A percentile compares a stretch with the other conserved stretches of the same genome.
Evolutionary conservation across 2,329 filamentous ascomycete genomes (phyloP).

Genomic region (Hypoxylon sp.): DNA sequence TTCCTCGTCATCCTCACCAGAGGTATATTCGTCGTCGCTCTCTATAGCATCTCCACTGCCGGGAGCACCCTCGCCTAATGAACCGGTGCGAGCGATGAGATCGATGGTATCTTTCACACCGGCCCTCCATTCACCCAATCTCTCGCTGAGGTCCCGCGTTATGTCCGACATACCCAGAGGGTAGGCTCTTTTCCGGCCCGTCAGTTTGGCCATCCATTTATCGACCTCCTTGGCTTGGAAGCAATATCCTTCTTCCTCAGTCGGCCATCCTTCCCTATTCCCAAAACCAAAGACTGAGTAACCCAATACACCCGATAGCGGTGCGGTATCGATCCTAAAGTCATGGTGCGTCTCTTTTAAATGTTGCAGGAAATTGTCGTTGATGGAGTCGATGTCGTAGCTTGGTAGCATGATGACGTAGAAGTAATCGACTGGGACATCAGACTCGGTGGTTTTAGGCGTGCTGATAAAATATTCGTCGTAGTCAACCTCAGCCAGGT

Average conservation of each 20-base stretch:
- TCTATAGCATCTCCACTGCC: conserved; percentile 86
- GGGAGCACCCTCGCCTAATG: conserved; percentile 69
- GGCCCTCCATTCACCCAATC: conserved; percentile 78
- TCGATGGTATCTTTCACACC: conserved; percentile 77
- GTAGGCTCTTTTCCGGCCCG: conserved; percentile 83
- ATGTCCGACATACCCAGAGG: conserved; percentile 89
- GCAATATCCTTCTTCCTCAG: conserved; percentile 89
- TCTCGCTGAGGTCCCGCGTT: conserved; percentile 72
- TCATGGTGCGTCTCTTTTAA: conserved; percentile 94
- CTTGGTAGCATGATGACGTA: conserved; percentile 88
- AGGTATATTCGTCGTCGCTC: conserved; percentile 78
- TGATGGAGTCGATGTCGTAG: conserved; percentile 94
- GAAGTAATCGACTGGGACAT: conserved; percentile 66
- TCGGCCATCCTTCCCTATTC: conserved; percentile 90
- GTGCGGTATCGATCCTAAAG: conserved; percentile 91
- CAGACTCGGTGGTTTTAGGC: conserved; percentile 65
- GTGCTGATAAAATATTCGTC: conserved; percentile 89
- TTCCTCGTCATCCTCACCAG: conserved; percentile 66
- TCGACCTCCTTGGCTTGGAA: conserved; percentile 91
- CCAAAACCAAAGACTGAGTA: conserved; percentile 96
- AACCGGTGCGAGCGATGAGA: conserved; percentile 67
- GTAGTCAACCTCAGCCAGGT: conserved; percentile 86
- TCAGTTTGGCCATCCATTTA: conserved; percentile 97
- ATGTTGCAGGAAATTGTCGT: conserved; percentile 87
- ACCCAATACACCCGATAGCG: conserved; percentile 77